phyloP scores from a whole-genome alignment of 2,329 filamentous ascomycete species.

The Lecanoromycetidae sp. region DNA sequence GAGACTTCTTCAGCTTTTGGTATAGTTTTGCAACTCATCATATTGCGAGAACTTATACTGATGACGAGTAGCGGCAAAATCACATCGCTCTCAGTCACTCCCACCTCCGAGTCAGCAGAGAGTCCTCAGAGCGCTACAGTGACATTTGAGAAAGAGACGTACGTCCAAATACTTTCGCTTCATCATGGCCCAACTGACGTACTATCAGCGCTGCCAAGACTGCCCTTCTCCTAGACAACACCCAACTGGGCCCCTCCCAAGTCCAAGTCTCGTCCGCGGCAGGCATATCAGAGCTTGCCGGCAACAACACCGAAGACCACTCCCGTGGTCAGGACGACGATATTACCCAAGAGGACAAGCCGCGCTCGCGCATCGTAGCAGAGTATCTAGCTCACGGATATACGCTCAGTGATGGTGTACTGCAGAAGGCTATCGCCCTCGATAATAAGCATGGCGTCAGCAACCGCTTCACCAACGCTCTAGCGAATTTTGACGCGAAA shows the following conservation, averaged over 20 bases:
- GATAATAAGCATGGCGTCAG: constrained; percentile 85
- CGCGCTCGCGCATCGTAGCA: constrained; percentile 79
- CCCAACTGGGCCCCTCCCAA: constrained; percentile 64
- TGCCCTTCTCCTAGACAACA: constrained; percentile 91
- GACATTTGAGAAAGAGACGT: constrained; percentile 88
- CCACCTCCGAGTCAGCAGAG: constrained; percentile 41
- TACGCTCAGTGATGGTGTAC: constrained; percentile 61
- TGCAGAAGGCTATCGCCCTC: constrained; percentile 72
- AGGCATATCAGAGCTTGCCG: constrained; percentile 50
- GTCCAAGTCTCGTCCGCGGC: constrained; percentile 69
- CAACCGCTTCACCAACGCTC: constrained; percentile 61
- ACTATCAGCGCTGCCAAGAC: constrained; percentile 66
- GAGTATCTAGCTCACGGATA: constrained; percentile 97
- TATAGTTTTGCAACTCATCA: constrained; percentile 33
- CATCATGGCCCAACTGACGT: constrained; percentile 3
- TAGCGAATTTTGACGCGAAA: constrained; percentile 68
- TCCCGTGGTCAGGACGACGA: constrained; percentile 41
- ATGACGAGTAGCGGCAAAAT: constrained; percentile 69
- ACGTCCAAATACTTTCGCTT: neutral
- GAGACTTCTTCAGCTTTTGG: constrained; percentile 96
- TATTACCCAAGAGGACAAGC: constrained; percentile 93
- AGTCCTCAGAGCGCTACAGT: constrained; percentile 76
- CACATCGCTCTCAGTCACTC: constrained; percentile 62
- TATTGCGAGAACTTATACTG: neutral
- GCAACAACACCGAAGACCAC: constrained; percentile 40